Base-by-base conservation (phyloP, 192 early-diverging fungal genomes). In the Phlyctochytrium bullatum region DNA sequence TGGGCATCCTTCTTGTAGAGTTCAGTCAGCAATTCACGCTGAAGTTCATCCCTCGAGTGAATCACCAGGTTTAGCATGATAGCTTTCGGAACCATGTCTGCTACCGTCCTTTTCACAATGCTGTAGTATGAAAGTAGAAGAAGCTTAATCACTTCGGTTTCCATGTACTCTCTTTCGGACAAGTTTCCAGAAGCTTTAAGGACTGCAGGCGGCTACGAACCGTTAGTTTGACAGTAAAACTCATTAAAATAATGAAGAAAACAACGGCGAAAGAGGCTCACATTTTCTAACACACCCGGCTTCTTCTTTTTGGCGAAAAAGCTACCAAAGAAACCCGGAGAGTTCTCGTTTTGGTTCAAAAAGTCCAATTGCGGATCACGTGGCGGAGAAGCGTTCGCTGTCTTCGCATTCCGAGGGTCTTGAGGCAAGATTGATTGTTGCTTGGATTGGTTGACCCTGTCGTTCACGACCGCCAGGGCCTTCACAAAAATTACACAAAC, bases 91-190 rank as follows among this genome's bases (percentile, higher is more conserved):
- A 99, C 91, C 83, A 97, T 89, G 74, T 99, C 98, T 58, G 93
- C 87, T 52, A 93, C 85, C 2, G 96, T 97, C 64, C 95, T 91
- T 82, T 99, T 99, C 61, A 98, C 96, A 82, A 99, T 98, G 76
- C 93, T 92, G 74, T 88, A 99, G 84, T 99, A 99, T 23, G 96
- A 98, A 66, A 92, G 86, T 62, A 99, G 93, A 62, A 98, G 80
- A 56, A 98, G 80, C 80, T 98, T 99, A 73, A 98, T 99, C 23
- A 99, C 95, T 80, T 99, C 98, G 2, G 92, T 98, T 68, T 99
- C 98, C 81, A 96, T 91, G 75, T 88, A 83, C 79, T 99, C 98
- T 54, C 96, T 88, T 76, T 99, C 98, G 23, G 96, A 97, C 32
- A 98, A 77, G 64, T 88, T 95, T 66, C 96, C 96, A 25, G 88